These are phyloP conservation scores for Colletotrichum sp. DNA, from an alignment of 2,329 filamentous ascomycete species.

Conservation along the genomic window DNA sequence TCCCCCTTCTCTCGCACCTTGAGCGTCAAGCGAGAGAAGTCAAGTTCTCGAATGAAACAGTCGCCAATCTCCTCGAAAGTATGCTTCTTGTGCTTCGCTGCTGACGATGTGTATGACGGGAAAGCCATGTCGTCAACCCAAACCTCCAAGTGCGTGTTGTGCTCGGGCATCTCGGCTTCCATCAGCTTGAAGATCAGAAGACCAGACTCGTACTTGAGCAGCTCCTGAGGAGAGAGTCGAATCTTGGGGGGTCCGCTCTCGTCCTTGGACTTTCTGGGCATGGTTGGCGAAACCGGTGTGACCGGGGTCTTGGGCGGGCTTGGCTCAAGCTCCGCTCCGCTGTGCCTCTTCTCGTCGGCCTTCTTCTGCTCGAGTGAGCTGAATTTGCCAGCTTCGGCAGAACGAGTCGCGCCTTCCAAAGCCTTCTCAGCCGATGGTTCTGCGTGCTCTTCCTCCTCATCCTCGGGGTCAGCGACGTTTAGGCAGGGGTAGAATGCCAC, in stretches of 20 bases:
- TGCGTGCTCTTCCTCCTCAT: slow-evolving; percentile 69
- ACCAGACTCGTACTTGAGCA: slow-evolving; percentile 86
- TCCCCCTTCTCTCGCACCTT: slow-evolving; percentile 83
- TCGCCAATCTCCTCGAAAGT: slow-evolving; percentile 94
- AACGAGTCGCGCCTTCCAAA: slow-evolving; percentile 22
- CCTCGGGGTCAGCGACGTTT: slow-evolving; percentile 86
- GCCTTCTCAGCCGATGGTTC: slow-evolving; percentile 45
- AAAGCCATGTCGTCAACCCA: slow-evolving; percentile 95
- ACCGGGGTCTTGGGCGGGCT: slow-evolving; percentile 45
- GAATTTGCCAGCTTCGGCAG: slow-evolving; percentile 48
- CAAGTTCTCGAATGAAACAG: slow-evolving; percentile 95
- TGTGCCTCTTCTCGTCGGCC: slow-evolving; percentile 28
- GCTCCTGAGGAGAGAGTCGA: slow-evolving; percentile 77
- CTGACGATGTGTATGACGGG: slow-evolving; percentile 83
- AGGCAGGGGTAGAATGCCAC: slow-evolving; percentile 90
- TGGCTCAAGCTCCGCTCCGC: slow-evolving; percentile 22
- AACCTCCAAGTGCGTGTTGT: slow-evolving; percentile 81
- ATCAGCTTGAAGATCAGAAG: slow-evolving; percentile 94
- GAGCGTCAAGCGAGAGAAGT: slow-evolving; percentile 91
- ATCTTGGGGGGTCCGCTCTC: slow-evolving; percentile 72
- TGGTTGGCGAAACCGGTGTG: slow-evolving; percentile 47
- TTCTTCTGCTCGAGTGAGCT: slow-evolving; percentile 38
- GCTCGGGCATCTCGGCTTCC: slow-evolving; percentile 82
- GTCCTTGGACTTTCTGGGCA: slow-evolving; percentile 56
- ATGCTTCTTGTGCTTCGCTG: slow-evolving; percentile 69